phyloP scores from a whole-genome alignment of 148 eudicot species.

The Vaccinium macrocarpon region DNA sequence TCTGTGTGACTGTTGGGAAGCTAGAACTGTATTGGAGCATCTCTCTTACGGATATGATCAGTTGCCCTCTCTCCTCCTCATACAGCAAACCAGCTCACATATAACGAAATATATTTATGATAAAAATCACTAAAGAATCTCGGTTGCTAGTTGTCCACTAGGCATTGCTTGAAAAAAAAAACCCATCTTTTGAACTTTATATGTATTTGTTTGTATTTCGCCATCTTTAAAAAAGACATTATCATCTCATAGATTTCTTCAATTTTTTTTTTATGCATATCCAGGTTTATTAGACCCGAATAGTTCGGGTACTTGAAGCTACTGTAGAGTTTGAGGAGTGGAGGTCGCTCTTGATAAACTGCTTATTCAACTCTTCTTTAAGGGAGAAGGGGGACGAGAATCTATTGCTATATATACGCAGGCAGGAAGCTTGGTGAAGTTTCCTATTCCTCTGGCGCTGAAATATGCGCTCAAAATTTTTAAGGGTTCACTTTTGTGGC shows the following conservation, averaged over 20 bases:
- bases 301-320: conserved; percentile 73
- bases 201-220: neutral
- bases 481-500: no score
- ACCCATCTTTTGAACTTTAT: neutral
- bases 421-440: neutral
- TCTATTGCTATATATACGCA: neutral
- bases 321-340: conserved; percentile 62
- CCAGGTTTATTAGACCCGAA: conserved; percentile 78
- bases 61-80: neutral
- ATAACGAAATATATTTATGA: neutral
- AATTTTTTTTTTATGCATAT: neutral
- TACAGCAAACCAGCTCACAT: neutral
- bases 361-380: neutral
- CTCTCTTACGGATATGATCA: no score
- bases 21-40: neutral
- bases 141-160: neutral
- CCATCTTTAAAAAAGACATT: neutral
- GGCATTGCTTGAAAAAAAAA: neutral
- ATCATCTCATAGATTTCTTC: neutral
- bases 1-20: neutral
- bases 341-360: conserved; percentile 45
- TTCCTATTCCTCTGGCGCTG: neutral
- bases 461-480: no score
- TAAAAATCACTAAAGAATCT: neutral
- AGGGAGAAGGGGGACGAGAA: neutral